Evolutionary conservation across 2,329 filamentous ascomycete genomes (phyloP), one percentile per base, ranked within the genome.

Genomic region (Fusarium clavum): DNA sequence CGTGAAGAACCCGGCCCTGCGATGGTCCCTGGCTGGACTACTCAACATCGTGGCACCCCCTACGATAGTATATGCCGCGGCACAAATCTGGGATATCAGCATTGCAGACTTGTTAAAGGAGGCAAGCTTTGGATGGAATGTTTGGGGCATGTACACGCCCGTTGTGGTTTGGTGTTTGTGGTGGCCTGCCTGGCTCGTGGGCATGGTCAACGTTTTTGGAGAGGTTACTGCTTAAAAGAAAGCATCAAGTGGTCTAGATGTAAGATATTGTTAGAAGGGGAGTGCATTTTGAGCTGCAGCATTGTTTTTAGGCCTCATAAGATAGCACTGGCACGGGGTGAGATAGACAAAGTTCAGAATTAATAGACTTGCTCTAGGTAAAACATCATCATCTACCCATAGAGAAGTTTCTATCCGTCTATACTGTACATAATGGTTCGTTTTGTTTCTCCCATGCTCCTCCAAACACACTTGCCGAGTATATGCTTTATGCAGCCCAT

Each of bases 161-260:
- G 89, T 97, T 20, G 89, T 97, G 13, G 87, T 97, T n/a, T 97
- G 94, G 93, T 92, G 94, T 77, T 90, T 97, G 45, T 98, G 94
- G 94, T 96, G 94, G 92, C 94, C 94, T 1, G 94, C 93, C 10
- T 98, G 94, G 94, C 79, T 96, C 40, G 87, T 90, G 9, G 92
- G 87, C 3, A 82, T 84, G 62, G 79, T 90, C 8, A 82, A 87
- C 25, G 83, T 90, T 46, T 80, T 88, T 57, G 86, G 86, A 8
- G 70, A 66, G 44, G 64, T 69, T 51, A 67, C 72, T 18, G 58
- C 52, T 29, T 76, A 69, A 44, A 48, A 32, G 18, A 59, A 48
- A 25, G 14, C 12, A 46, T n/a, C 18, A 32, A 22, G 5, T 25
- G 45, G 22, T 8, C 18, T 27, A 5, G 32, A 5, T 64, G 25